Evolutionary conservation across 441 rosid genomes (phyloP).

Genomic region (Metrosideros polymorpha): DNA sequence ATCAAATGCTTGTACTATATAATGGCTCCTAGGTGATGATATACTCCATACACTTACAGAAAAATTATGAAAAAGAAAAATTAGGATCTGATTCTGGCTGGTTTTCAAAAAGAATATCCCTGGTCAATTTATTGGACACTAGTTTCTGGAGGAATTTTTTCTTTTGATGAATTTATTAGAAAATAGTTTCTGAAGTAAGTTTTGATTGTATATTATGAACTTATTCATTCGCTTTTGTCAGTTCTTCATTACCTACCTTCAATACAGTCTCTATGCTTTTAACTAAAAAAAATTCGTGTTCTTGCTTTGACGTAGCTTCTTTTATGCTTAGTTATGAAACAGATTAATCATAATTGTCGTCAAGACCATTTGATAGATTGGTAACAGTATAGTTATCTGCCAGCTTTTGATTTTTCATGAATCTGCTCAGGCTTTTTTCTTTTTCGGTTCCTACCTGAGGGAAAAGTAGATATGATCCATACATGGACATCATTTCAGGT

Average conservation of each 20-base stretch:
- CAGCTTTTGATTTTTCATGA: neutral
- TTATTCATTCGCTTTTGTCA: neutral
- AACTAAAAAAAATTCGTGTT: neutral
- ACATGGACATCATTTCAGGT: slow-evolving; percentile 23
- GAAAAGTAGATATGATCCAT: neutral
- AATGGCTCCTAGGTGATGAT: neutral
- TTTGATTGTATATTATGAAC: neutral
- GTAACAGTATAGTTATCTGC: neutral
- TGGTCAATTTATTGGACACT: neutral
- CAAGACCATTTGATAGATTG: neutral
- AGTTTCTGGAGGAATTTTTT: neutral
- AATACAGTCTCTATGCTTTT: neutral
- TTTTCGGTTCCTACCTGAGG: neutral
- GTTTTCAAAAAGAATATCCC: neutral
- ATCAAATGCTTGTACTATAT: neutral
- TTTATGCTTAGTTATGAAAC: neutral
- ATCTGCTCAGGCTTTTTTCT: neutral
- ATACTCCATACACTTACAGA: neutral
- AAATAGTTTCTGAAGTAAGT: neutral
- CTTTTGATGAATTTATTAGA: neutral
- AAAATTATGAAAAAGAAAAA: neutral
- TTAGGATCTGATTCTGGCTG: neutral
- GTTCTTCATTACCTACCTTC: neutral
- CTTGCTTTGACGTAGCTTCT: neutral
- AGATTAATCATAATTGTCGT: neutral